phyloP scores from a whole-genome alignment of 1,284 basidiomycete species.

The Ceratobasidium sp. region DNA sequence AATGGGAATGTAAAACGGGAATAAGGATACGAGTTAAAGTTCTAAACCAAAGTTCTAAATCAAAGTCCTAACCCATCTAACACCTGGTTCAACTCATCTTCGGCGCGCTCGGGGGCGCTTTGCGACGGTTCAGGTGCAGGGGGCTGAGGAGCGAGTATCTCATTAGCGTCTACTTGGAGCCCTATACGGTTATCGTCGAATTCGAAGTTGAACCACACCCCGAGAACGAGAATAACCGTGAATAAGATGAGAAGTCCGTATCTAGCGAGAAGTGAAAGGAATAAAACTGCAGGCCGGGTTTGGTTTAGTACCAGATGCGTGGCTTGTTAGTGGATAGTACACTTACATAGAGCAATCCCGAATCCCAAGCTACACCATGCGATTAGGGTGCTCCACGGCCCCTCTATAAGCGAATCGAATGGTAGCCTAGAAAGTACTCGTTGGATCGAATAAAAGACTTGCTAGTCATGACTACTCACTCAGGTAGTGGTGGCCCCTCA shows the following conservation, averaged over 20 bases:
- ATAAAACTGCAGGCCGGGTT: background rate
- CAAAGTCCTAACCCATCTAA: no score
- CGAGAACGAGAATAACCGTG: background rate
- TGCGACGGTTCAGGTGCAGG: no score
- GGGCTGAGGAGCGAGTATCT: no score
- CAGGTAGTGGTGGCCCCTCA: background rate
- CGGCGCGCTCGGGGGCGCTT: no score
- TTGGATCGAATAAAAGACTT: background rate
- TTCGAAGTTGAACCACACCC: constrained; percentile 11
- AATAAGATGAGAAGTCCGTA: constrained; percentile 6
- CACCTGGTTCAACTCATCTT: no score
- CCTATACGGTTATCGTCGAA: background rate
- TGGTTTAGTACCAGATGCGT: background rate
- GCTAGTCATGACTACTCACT: no score
- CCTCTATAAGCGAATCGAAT: background rate
- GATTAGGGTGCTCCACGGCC: background rate
- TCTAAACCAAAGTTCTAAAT: no score
- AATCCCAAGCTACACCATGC: constrained; percentile 1
- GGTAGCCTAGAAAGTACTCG: background rate
- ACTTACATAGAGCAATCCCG: background rate
- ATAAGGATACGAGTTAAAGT: no score
- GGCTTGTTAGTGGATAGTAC: no score
- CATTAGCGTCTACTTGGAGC: background rate
- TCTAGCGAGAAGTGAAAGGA: background rate
- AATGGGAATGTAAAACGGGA: no score